Percentiles rank a stretch among this genome's conserved stretches.
Evolutionary conservation across 805 yeast species (phyloP).

Genomic region (Starmerella apis): DNA sequence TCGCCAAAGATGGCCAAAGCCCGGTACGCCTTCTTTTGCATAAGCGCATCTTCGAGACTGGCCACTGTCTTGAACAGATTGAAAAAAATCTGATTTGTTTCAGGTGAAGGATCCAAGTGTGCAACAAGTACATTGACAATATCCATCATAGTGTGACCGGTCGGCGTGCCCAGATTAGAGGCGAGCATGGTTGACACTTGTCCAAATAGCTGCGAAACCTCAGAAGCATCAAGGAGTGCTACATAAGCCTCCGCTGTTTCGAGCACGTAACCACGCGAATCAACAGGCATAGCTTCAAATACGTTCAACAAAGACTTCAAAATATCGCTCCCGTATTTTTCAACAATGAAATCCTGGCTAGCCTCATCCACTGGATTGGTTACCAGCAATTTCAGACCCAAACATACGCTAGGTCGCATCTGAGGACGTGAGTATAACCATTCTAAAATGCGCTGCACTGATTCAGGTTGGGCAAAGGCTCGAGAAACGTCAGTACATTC

Average conservation of each 20-base stretch:
- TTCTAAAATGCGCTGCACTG: slow-evolving; percentile 68
- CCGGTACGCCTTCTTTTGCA: slow-evolving; percentile 84
- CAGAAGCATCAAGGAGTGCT: slow-evolving; percentile 55
- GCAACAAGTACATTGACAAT: slow-evolving; percentile 77
- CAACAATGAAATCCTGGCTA: slow-evolving; percentile 52
- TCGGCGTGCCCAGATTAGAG: slow-evolving; percentile 29
- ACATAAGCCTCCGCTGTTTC: slow-evolving; percentile 79
- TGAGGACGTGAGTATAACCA: slow-evolving; percentile 63
- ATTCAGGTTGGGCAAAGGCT: slow-evolving; percentile 35
- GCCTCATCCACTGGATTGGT: slow-evolving; percentile 55
- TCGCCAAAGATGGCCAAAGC: slow-evolving; percentile 55
- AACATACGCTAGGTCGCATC: slow-evolving; percentile 72
- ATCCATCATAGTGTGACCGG: slow-evolving; percentile 83
- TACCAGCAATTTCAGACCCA: slow-evolving; percentile 64
- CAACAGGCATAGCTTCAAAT: slow-evolving; percentile 74
- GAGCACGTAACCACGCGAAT: slow-evolving; percentile 69
- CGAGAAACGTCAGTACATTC: slow-evolving; percentile 61
- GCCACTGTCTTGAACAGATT: slow-evolving; percentile 23
- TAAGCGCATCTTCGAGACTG: slow-evolving; percentile 37
- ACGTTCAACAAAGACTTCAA: slow-evolving; percentile 85
- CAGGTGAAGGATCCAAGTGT: slow-evolving; percentile 48
- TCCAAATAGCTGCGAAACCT: slow-evolving; percentile 64
- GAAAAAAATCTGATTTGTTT: slow-evolving; percentile 16
- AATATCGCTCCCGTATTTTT: slow-evolving; percentile 51
- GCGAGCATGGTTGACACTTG: slow-evolving; percentile 74